A percentile compares a stretch with the other conserved stretches of the same genome.
Evolutionary conservation across 495 filamentous ascomycete genomes (phyloP).

Genomic region (Talaromyces borbonicus): DNA sequence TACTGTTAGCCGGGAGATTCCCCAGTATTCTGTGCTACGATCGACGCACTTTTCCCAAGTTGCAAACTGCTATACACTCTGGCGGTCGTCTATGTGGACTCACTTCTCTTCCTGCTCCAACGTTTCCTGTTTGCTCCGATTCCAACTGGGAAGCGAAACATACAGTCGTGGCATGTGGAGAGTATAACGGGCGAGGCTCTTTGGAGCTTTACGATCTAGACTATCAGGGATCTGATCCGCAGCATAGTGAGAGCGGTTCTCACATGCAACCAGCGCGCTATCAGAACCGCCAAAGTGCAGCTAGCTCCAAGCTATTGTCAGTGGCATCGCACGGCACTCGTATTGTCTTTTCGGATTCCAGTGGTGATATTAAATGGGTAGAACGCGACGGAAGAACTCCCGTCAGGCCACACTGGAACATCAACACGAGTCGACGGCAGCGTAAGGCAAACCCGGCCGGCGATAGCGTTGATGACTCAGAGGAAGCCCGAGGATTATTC

Average conservation of each 20-base stretch:
- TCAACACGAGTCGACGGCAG: slow-evolving; percentile 36
- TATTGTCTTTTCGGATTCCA: slow-evolving; percentile 74
- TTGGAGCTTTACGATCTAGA: slow-evolving; percentile 74
- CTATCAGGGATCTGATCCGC: slow-evolving; percentile 19
- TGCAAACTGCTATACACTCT: slow-evolving; percentile 70
- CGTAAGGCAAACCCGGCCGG: background rate
- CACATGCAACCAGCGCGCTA: slow-evolving; percentile 18
- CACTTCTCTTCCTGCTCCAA: slow-evolving; percentile 58
- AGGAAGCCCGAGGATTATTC: slow-evolving; percentile 1
- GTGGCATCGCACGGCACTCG: slow-evolving; percentile 77
- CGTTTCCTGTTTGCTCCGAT: slow-evolving; percentile 34
- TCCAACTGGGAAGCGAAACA: slow-evolving; percentile 42
- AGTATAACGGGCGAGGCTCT: slow-evolving; percentile 88
- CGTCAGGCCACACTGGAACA: slow-evolving; percentile 58
- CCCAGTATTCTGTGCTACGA: slow-evolving; percentile 86
- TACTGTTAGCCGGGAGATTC: slow-evolving; percentile 71
- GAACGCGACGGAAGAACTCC: slow-evolving; percentile 80
- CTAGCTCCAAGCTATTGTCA: slow-evolving; percentile 70
- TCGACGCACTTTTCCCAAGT: slow-evolving; percentile 70
- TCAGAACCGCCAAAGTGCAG: slow-evolving; percentile 78
- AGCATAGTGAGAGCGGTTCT: slow-evolving; percentile 15
- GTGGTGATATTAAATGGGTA: slow-evolving; percentile 83
- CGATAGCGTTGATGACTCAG: background rate
- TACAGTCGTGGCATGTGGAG: slow-evolving; percentile 75
- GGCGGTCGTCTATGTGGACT: slow-evolving; percentile 75